Evolutionary conservation across 148 eudicot species (phyloP), one percentile per base, ranked within the genome.

Genomic region (Rhododendron williamsianum): DNA sequence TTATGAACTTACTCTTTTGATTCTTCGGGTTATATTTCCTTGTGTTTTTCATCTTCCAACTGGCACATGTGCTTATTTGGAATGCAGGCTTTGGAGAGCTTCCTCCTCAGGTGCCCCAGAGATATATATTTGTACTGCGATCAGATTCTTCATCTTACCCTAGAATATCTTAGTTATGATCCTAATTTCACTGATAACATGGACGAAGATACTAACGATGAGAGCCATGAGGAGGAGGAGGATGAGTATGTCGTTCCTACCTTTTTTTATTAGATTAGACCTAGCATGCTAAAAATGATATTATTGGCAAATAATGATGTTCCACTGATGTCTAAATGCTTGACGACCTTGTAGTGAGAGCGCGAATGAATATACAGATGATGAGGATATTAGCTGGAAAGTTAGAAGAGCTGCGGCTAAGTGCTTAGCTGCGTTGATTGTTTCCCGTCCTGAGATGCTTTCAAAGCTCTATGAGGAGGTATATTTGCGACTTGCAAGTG

Each of bases 331-430:
- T 15, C 60, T 79, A 36, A 38, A 85, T 65, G 21, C 74, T 73
- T 85, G 58, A 58, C 84, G 80, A 84, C 80, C n/a, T 82, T 92
- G 93, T 86, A 97, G 99, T 60, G 98, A 92, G 89, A 97, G 99
- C 89, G 99, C 94, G 15, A 91, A 93, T 89, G 99, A 97, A 89
- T 97, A 94, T 90, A 92, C 98, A 15, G 99, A 97, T 85, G 99
- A 97, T 82, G 99, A 97, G 90, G 99, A 97, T 89, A 95, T 91
- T 83, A 97, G 99, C 88, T 97, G 99, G 99, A 97, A 97, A 87
- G 99, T 97, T 73, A 89, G 99, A 86, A 94, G 99, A 90, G 98
- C 99, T 89, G 93, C 99, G 76, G 98, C 99, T 81, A 97, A 97
- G 87, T 97, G 99, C 90, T 91, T 97, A 82, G 92, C 95, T 77